Evolutionary conservation across 2,329 filamentous ascomycete genomes (phyloP).

Genomic region (Phialocephala sp.): DNA sequence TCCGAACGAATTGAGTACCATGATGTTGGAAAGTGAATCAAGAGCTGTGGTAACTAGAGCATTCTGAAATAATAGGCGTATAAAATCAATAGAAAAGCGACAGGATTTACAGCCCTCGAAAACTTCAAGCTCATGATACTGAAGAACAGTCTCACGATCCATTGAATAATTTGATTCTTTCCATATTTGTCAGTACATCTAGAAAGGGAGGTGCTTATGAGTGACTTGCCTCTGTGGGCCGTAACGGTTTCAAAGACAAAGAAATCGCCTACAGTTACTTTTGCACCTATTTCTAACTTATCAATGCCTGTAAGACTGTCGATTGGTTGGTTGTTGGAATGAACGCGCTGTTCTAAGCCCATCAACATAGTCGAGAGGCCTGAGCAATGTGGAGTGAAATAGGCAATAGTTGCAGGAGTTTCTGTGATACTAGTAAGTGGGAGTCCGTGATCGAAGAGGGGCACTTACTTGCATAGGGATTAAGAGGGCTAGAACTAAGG

Average conservation of each 20-base stretch:
- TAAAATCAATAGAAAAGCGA: too few species aligned
- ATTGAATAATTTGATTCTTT: background rate
- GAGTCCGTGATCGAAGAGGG: background rate
- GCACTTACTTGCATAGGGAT: background rate
- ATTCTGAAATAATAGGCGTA: background rate
- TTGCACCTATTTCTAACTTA: background rate
- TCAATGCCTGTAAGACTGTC: background rate
- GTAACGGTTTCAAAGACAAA: background rate
- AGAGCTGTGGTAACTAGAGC: background rate
- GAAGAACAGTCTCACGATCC: background rate
- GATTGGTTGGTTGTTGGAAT: background rate
- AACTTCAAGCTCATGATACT: background rate
- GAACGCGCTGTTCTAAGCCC: background rate
- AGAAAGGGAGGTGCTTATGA: background rate
- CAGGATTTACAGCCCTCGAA: too few species aligned
- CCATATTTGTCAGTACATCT: background rate
- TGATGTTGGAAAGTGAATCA: too few species aligned
- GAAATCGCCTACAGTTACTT: background rate
- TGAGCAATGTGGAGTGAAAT: background rate
- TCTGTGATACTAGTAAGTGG: background rate
- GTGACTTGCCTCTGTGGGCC: background rate
- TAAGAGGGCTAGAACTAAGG: background rate
- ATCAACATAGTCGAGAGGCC: background rate
- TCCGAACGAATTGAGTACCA: too few species aligned
- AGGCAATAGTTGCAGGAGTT: slow-evolving; percentile 5